These are phyloP conservation scores for Amanita rubescens DNA, from an alignment of 768 basidiomycete genomes.

Conservation along the genomic window DNA sequence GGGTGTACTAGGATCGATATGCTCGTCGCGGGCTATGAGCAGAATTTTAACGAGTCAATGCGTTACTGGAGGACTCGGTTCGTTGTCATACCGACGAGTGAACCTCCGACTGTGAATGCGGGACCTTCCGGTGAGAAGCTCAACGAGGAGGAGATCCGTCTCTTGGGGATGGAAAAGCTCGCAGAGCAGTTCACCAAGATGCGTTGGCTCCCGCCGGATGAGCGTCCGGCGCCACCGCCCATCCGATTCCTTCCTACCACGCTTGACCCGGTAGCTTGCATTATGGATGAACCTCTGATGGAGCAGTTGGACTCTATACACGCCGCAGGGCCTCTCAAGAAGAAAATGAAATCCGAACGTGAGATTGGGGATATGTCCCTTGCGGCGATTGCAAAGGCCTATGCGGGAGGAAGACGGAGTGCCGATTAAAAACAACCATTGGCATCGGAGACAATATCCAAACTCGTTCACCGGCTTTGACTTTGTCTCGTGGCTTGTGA, in stretches of 20 bases:
- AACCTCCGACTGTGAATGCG: slow-evolving; percentile 47
- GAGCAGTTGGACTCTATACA: slow-evolving; percentile 78
- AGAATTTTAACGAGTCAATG: slow-evolving; percentile 71
- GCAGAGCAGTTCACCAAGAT: slow-evolving; percentile 82
- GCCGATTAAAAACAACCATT: slow-evolving; percentile 76
- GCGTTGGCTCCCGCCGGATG: slow-evolving; percentile 67
- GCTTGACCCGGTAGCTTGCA: slow-evolving; percentile 70
- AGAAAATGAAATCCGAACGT: slow-evolving; percentile 75
- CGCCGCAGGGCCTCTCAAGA: slow-evolving; percentile 61
- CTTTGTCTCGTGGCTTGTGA: slow-evolving; percentile 87
- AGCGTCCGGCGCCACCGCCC: slow-evolving; percentile 44
- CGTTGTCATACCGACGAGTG: slow-evolving; percentile 81
- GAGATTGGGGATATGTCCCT: slow-evolving; percentile 64
- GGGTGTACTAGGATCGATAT: slow-evolving; percentile 61
- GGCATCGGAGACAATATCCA: slow-evolving; percentile 68
- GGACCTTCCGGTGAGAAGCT: slow-evolving; percentile 68
- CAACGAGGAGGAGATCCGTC: slow-evolving; percentile 79
- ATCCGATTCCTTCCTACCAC: slow-evolving; percentile 81
- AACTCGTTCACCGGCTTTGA: slow-evolving; percentile 88
- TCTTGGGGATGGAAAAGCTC: slow-evolving; percentile 87
- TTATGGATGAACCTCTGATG: slow-evolving; percentile 74
- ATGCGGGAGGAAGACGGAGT: slow-evolving; percentile 85
- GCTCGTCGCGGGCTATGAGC: slow-evolving; percentile 78
- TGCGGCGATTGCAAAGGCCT: slow-evolving; percentile 60
- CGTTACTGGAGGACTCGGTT: slow-evolving; percentile 94